Evolutionary conservation across 441 rosid genomes (phyloP).

Genomic region (Euphorbia corollata): DNA sequence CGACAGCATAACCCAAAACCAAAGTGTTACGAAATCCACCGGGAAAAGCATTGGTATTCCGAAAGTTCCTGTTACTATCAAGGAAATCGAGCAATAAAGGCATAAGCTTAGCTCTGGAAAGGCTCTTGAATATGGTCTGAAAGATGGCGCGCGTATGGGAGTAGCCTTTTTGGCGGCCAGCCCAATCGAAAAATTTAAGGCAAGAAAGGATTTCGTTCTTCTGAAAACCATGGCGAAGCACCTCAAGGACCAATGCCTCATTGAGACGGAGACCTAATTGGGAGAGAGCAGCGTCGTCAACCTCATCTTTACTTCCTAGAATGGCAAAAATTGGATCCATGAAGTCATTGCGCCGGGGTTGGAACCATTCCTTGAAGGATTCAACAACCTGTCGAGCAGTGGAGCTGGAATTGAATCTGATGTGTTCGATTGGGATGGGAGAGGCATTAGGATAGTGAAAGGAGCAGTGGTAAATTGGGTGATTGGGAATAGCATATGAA

Average conservation of each 20-base stretch:
- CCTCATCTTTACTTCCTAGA: constrained; percentile 28
- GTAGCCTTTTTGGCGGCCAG: constrained; percentile 62
- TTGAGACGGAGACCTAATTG: constrained; percentile 41
- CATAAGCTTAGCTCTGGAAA: constrained; percentile 40
- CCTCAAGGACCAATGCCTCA: constrained; percentile 49
- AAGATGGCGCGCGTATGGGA: constrained; percentile 55
- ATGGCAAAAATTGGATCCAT: constrained; percentile 42
- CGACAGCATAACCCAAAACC: constrained; percentile 69
- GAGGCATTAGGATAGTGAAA: constrained; percentile 8
- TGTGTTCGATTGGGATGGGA: neutral
- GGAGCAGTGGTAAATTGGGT: neutral
- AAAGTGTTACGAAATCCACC: constrained; percentile 40
- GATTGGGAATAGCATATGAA: neutral
- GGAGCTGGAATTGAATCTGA: neutral
- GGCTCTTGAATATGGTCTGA: constrained; percentile 62
- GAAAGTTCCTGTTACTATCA: constrained; percentile 23
- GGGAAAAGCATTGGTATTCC: constrained; percentile 7
- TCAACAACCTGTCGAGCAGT: constrained; percentile 27
- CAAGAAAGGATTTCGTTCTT: constrained; percentile 50
- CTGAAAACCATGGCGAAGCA: constrained; percentile 39
- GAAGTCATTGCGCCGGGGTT: constrained; percentile 18
- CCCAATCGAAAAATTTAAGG: constrained; percentile 91
- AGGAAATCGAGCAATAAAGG: constrained; percentile 45
- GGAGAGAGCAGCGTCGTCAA: constrained; percentile 36
- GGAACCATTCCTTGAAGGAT: constrained; percentile 54